Conservation (phyloP, 2,329 filamentous ascomycete species). For the Fusarium oligoseptatum region DNA sequence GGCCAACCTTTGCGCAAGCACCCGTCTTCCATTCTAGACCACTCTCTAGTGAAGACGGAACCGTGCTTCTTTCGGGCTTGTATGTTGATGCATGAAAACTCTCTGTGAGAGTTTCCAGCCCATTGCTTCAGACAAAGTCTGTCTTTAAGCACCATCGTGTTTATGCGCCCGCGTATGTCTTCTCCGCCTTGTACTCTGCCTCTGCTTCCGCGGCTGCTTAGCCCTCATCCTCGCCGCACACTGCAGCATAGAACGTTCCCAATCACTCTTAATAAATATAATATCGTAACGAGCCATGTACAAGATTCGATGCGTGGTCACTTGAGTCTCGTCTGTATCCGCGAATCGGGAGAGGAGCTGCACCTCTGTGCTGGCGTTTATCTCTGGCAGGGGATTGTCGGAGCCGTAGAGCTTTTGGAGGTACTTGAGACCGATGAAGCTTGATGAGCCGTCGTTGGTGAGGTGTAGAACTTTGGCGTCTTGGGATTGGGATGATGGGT, state of each 20-base stretch:
- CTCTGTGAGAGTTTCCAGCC: not conserved
- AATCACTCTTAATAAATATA: slow-evolving; percentile 29
- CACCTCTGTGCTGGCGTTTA: slow-evolving; percentile 14
- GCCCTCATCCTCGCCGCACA: not conserved
- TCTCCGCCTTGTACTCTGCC: not conserved
- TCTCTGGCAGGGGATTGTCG: not conserved
- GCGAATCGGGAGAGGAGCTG: slow-evolving; percentile 24
- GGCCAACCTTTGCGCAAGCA: no score
- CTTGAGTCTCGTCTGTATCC: not conserved
- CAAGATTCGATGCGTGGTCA: slow-evolving; percentile 23
- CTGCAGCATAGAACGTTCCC: slow-evolving; percentile 16
- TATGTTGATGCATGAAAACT: not conserved
- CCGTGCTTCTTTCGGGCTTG: no score
- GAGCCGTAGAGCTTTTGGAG: not conserved
- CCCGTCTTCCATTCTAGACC: no score
- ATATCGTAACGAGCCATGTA: slow-evolving; percentile 17
- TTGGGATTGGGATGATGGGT: not conserved
- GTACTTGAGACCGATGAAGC: not conserved
- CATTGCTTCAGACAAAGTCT: not conserved
- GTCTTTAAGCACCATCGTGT: not conserved
- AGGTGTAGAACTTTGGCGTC: not conserved
- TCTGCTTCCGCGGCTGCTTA: not conserved
- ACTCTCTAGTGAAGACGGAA: no score
- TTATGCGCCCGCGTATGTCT: not conserved
- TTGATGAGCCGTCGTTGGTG: not conserved